Evolutionary conservation across 345 rosid species (phyloP), one percentile per base, ranked within the genome.

Genomic region (Iberis pinnata): DNA sequence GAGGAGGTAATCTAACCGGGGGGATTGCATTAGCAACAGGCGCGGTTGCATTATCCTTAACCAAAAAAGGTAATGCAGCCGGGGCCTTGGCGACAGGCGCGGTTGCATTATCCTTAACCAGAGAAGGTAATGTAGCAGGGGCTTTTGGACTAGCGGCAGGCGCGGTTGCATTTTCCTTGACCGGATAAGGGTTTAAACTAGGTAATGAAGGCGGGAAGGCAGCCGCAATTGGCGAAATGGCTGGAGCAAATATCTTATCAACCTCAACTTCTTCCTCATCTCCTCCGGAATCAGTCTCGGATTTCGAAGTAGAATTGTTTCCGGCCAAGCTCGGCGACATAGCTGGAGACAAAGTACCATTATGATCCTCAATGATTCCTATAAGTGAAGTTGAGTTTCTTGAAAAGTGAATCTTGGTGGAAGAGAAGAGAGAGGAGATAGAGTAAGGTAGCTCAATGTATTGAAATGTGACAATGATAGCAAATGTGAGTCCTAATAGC

Each of bases 381-480:
- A 42, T 58, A 36, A 54, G 63, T 8, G 49, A 59, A 26, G 75
- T 40, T 35, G 78, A 57, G 17, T 73, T 65, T 69, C 76, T 76
- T 45, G 59, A 69, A 20, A 18, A 27, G 5, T 70, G 67, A 59
- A 70, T 74, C 72, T 73, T 73, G 45, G 56, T 40, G 45, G 76
- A 27, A 61, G 86, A 75, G 65, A 86, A 65, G 39, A 80, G 16
- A 17, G 78, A 71, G 3, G 79, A 69, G 26, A 79, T 44, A 18
- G 70, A 69, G 45, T 73, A 60, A 0, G 92, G 94, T 11, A 87
- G 73, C 51, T 84, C 89, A 8, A 87, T n/a, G 70, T 49, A 79
- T 49, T 87, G 95, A 70, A 84, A 70, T 5, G 75, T 47, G 38
- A 90, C 51, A 20, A 81, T 26, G 37, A 76, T 40, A 8, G 65